Base-by-base conservation (phyloP, 2,329 filamentous ascomycete species). In the Neoscytalidium dimidiatum region DNA sequence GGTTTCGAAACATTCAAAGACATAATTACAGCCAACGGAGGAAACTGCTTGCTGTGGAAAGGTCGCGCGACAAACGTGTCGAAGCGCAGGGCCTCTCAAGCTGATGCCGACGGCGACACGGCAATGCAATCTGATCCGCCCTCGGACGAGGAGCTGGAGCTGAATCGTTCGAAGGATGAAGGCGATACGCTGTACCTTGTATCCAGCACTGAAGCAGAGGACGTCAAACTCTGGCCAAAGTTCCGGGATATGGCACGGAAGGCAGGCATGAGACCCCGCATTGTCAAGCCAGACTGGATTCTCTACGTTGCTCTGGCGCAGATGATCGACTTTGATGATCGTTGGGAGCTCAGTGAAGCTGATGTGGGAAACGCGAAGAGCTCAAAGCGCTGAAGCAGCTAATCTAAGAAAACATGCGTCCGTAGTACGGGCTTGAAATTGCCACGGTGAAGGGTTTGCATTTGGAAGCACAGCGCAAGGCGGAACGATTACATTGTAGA, bases 231-330 rank as follows among this genome's bases (percentile, higher is more conserved):
- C 64, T 97, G 94, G 92, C 81, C 84, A 14, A 88, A 88, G 66
- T 99, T 99, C 76, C 84, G 87, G 64, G 87, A 91, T 60, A 89
- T 96, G 86, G 94, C 92, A 2, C 81, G 84, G 67, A 90, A 89
- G 70, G 89, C 91, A 49, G 89, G 92, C 73, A 93, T 94, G 85
- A 85, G 89, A 69, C 90, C 94, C 2, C 84, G 91, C 62, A 88
- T 99, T 44, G 92, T 97, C 26, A 86, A 86, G 52, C 86, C 91
- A 2, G 94, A 99, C 74, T 99, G 95, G 95, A 77, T 99, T 71
- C 81, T 99, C 65, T 90, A 94, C 72, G 89, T 93, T 66, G 92
- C 92, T 4, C 94, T 99, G 91, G 88, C 87, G 71, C 95, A 99
- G 79, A 84, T 92, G 77, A 81, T 95, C 46, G 5, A 35, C 21